Percentiles rank a stretch among this genome's conserved stretches.
Evolutionary conservation across 2,329 filamentous ascomycete species (phyloP).

Genomic region (Penicillium verrucosum): DNA sequence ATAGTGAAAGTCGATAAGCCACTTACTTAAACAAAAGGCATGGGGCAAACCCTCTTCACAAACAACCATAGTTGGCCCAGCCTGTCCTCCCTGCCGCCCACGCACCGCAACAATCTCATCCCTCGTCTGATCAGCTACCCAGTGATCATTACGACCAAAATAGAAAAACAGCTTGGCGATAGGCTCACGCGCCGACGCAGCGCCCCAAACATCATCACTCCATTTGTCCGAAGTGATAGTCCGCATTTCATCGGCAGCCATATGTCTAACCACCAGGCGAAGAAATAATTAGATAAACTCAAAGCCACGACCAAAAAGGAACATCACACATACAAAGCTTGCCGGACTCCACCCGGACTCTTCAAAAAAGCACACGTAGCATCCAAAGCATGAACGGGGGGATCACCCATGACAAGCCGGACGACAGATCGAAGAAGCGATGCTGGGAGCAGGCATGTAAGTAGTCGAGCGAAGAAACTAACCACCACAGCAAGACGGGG

Average conservation of each 20-base stretch:
- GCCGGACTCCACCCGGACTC: slow-evolving; percentile 49
- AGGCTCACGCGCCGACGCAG: slow-evolving; percentile 31
- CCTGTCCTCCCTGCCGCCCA: slow-evolving; percentile 29
- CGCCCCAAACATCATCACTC: slow-evolving; percentile 59
- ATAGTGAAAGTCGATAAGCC: neutral
- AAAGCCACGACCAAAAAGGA: neutral
- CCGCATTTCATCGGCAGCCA: slow-evolving; percentile 58
- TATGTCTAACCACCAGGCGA: slow-evolving; percentile 38
- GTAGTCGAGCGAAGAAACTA: slow-evolving; percentile 39
- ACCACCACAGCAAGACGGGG: slow-evolving; percentile 39
- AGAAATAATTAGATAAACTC: neutral
- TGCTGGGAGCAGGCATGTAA: slow-evolving; percentile 45
- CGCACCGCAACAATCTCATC: slow-evolving; percentile 52
- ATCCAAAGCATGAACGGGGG: slow-evolving; percentile 40
- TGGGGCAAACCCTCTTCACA: slow-evolving; percentile 56
- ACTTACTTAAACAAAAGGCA: slow-evolving; percentile 57
- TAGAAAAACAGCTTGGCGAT: slow-evolving; percentile 54
- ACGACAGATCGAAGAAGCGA: slow-evolving; percentile 43
- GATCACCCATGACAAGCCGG: slow-evolving; percentile 40
- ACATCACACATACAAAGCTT: slow-evolving; percentile 49
- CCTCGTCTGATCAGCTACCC: slow-evolving; percentile 58
- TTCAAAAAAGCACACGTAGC: slow-evolving; percentile 52
- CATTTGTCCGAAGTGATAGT: slow-evolving; percentile 57
- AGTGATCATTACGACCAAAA: slow-evolving; percentile 59
- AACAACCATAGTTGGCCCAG: slow-evolving; percentile 53